These are phyloP conservation scores for Phytomonas francai DNA, from an alignment of 208 protist genomes.

Conservation along the genomic window DNA sequence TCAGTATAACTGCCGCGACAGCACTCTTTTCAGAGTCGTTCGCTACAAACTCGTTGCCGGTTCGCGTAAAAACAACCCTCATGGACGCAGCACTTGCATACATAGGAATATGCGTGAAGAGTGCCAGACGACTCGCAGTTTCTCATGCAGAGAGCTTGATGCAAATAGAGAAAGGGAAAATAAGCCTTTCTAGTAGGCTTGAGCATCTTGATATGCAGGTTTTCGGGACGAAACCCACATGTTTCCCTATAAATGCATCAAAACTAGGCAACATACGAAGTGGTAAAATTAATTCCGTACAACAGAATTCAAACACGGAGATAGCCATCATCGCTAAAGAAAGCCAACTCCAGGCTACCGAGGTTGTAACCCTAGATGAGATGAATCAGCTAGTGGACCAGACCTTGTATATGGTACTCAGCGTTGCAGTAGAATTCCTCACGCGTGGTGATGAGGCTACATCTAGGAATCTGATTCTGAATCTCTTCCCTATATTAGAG, in stretches of 20 bases:
- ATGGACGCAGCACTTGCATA: not conserved
- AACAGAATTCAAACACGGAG: not conserved
- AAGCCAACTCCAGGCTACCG: not conserved
- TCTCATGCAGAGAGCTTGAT: not conserved
- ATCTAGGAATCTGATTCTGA: conserved; percentile 16
- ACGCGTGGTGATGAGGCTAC: conserved; percentile 27
- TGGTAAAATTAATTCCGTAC: not conserved
- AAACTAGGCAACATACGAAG: not conserved
- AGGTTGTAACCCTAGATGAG: not conserved
- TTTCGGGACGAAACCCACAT: not conserved
- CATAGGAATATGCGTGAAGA: not conserved
- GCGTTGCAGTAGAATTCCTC: conserved; percentile 29
- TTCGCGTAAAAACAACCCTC: conserved; percentile 17
- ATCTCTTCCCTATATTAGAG: conserved; percentile 32
- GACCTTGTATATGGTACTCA: conserved; percentile 28
- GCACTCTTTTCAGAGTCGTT: conserved; percentile 38
- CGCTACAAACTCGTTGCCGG: conserved; percentile 29
- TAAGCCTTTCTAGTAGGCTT: not conserved
- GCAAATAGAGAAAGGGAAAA: not conserved
- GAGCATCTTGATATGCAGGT: not conserved
- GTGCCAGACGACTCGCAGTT: not conserved
- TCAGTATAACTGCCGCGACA: conserved; percentile 29
- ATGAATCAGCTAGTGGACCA: conserved; percentile 12
- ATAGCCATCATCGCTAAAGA: not conserved
- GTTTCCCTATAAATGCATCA: not conserved